Base-by-base conservation (phyloP, 306 rosid species). In the Neltuma alba region DNA sequence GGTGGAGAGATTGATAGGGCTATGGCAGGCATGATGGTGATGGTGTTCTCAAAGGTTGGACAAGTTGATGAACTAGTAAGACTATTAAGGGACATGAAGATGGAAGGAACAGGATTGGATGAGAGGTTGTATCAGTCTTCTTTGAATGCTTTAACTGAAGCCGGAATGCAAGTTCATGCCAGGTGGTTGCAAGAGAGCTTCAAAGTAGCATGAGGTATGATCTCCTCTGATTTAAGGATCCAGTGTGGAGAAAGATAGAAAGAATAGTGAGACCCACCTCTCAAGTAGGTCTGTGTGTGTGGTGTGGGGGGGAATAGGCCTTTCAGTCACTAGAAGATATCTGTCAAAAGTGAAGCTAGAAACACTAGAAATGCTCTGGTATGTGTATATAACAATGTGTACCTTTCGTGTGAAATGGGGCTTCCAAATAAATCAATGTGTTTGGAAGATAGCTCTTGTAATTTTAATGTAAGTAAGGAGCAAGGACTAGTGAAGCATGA, bases 11-110 rank as follows among this genome's bases (percentile, higher is more conserved):
- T 92, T 60, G 97, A 92, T 48, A 90, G 78, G 85, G 93, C 84
- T 7, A 55, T 92, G 85, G 95, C 89, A 14, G 97, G 93, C 58
- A 86, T 87, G 34, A 92, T 92, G 97, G 88, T 92, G 60, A 89
- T 92, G 15, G 91, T 92, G 72, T 90, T 81, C 80, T 87, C 93
- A 0, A 89, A 84, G 78, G 79, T 78, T 7, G 81, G 89, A 74
- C 80, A 45, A 62, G 80, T 90, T 42, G 93, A 86, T 72, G 91
- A 92, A 42, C 31, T 92, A 69, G 88, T 89, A 70, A 90, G 83
- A 80, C 95, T 92, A 61, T 79, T 92, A 28, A 82, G 79, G 34
- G 95, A 92, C 38, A 77, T 92, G 97, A 92, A 85, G 77, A 70
- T 69, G 61, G 93, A 90, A 83, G 95, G 93, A 37, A 83, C 89